Base-by-base conservation (phyloP, 805 yeast genomes). In the Cyberlindnera meyerae region DNA sequence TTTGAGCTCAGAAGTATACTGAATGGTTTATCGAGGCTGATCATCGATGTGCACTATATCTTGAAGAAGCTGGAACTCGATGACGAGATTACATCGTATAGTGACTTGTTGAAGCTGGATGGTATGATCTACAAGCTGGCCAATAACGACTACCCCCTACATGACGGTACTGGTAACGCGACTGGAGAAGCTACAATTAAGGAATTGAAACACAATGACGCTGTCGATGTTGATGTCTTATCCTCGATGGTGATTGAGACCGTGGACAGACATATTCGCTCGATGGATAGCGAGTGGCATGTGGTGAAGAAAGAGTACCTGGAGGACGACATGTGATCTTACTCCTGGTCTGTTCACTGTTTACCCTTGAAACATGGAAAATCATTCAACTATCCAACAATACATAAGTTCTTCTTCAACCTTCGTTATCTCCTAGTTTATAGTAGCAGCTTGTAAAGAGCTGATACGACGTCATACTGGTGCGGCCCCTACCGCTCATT, bases 221-320 rank as follows among this genome's bases (percentile, higher is more conserved):
- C 26, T 12, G 13, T 43, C 2, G 44, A 45, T 26, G 18, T 38
- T 5, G 47, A 41, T 18, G 34, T 24, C 14, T 29, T 48, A 20
- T 22, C 33, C 3, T 4, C 11, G 4, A 18, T 29, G 24, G 33
- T 37, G 11, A 29, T 30, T 8, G 22, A 16, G 4, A 33, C 26
- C 13, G 29, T 48, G 14, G 29, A 14, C 13, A 27, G 24, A 11
- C 37, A 40, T 26, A 42, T 48, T 25, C 31, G 29, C 27, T 31
- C 36, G 20, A 51, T 44, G 39, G 46, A 49, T 22, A 42, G 42
- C 27, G 57, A 54, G 22, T 54, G 58, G 58, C 54, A 52, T 27
- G 39, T 54, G 11, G 53, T 52, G 13, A 44, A 46, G 27, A 34
- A 38, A 24, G 43, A 46, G 22, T 40, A 35, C 32, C 25, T 47